Evolutionary conservation across 2,329 filamentous ascomycete genomes (phyloP).

Genomic region (Parafenestella ontariensis): DNA sequence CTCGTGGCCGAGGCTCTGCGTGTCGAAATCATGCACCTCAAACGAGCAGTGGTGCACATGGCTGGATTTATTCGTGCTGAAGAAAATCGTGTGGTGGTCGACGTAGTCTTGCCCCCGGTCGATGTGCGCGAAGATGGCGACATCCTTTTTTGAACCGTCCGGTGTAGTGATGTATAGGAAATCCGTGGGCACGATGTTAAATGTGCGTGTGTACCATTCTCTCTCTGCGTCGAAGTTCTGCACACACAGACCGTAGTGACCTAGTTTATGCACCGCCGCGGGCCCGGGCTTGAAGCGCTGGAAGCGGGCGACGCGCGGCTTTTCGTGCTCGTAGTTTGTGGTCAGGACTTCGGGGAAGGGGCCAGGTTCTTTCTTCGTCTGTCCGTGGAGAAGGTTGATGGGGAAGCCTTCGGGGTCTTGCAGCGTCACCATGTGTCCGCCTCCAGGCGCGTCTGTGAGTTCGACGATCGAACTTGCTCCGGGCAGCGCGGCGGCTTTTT

Average conservation of each 20-base stretch:
- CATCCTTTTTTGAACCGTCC: constrained; percentile 37
- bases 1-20: constrained; percentile 72
- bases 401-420: constrained; percentile 62
- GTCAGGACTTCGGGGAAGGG: constrained; percentile 58
- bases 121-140: constrained; percentile 62
- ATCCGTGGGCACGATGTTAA: constrained; percentile 58
- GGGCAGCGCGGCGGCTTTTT: constrained; percentile 56
- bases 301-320: constrained; percentile 58
- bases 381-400: constrained; percentile 65
- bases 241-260: constrained; percentile 57
- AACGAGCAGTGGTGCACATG: constrained; percentile 74
- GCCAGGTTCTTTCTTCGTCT: constrained; percentile 53
- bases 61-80: constrained; percentile 46
- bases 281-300: constrained; percentile 62
- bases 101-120: constrained; percentile 58
- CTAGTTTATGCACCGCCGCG: constrained; percentile 58
- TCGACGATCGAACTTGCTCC: constrained; percentile 59
- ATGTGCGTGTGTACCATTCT: constrained; percentile 55
- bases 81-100: constrained; percentile 66
- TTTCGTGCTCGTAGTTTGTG: constrained; percentile 52
- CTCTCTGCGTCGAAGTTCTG: constrained; percentile 47
- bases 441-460: constrained; percentile 60
- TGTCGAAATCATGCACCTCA: constrained; percentile 74
- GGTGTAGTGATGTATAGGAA: constrained; percentile 48
- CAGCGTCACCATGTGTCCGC: constrained; percentile 58